Evolutionary conservation across 768 basidiomycete genomes (phyloP), one percentile per base, ranked within the genome.

Genomic region (Myochromella boudieri): DNA sequence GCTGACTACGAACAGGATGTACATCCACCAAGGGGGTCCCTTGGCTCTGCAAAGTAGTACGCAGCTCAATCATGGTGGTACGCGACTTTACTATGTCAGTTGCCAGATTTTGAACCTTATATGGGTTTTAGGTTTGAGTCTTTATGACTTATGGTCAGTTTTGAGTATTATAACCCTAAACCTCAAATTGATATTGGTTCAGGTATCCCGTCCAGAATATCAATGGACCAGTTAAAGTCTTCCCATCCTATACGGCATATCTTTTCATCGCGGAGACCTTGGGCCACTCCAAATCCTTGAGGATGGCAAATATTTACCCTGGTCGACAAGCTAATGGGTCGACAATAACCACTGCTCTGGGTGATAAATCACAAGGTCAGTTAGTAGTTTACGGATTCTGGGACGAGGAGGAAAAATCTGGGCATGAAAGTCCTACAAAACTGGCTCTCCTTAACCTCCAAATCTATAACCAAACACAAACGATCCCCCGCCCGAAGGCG

Each of bases 1-100:
- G 33, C n/a, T n/a, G n/a, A 5, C n/a, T n/a, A n/a, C n/a, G n/a
- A 18, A 4, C 28, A 78, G 77, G 26, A 40, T 80, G 36, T 78
- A 77, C 44, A 66, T 76, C 15, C 77, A 80, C 48, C 77, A 79
- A 64, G 77, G 78, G 6, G 77, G 74, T 1, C 76, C 77, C 2
- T 65, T 77, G 21, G 74, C 76, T 4, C 56, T 78, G 12, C 78
- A 78, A 51, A 76, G 76, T 46, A 65, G 68, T 31, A 72, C 70
- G 2, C 75, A 78, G 44, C 60, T 76, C 9, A 78, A 79, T 47
- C 74, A 77, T 33, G 75, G 75, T 28, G 76, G 75, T 56, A 48
- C n/a, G 44, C 25, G 20, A 21, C 25, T 25, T 42, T 40, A 8
- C 37, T n/a, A n/a, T n/a, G n/a, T n/a, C n/a, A n/a, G n/a, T n/a